Conservation (phyloP, 495 filamentous ascomycete genomes). For the Aspergillus mulundensis region DNA sequence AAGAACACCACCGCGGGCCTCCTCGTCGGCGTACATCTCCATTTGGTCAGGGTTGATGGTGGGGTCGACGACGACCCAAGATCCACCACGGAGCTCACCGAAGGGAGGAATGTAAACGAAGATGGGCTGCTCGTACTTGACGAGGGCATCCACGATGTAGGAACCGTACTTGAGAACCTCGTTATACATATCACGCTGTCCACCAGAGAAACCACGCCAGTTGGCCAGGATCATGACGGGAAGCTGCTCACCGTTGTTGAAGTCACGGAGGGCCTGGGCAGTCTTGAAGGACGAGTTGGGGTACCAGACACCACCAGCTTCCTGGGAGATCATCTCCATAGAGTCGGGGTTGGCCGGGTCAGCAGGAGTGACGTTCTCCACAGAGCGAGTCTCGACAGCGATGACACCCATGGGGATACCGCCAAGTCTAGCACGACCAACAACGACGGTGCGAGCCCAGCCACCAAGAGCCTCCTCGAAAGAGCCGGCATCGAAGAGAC, state of each 20-base stretch:
- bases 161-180: slow-evolving; percentile 99
- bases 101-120: slow-evolving; percentile 98
- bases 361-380: slow-evolving; percentile 96
- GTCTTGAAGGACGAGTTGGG: slow-evolving; percentile 99
- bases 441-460: slow-evolving; percentile 94
- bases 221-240: slow-evolving; percentile 99
- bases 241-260: slow-evolving; percentile 98
- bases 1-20: slow-evolving; percentile 91
- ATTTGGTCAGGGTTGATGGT: slow-evolving; percentile 95
- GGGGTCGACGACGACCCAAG: slow-evolving; percentile 98
- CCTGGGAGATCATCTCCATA: slow-evolving; percentile 84
- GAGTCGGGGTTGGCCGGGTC: slow-evolving; percentile 98
- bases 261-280: slow-evolving; percentile 95
- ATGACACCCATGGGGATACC: slow-evolving; percentile 99
- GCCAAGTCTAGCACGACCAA: slow-evolving; percentile 92
- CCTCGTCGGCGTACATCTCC: slow-evolving; percentile 99
- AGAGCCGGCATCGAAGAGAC: slow-evolving; percentile 93
- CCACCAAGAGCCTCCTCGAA: slow-evolving; percentile 96
- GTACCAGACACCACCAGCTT: slow-evolving; percentile 99
- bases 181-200: slow-evolving; percentile 99
- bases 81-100: slow-evolving; percentile 96
- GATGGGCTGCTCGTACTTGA: slow-evolving; percentile 97
- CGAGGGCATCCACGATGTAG: slow-evolving; percentile 95
- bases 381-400: slow-evolving; percentile 88
- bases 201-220: slow-evolving; percentile 99